Base-by-base conservation (phyloP, 1,139 yeast genomes). In the Pichia kudriavzevii region DNA sequence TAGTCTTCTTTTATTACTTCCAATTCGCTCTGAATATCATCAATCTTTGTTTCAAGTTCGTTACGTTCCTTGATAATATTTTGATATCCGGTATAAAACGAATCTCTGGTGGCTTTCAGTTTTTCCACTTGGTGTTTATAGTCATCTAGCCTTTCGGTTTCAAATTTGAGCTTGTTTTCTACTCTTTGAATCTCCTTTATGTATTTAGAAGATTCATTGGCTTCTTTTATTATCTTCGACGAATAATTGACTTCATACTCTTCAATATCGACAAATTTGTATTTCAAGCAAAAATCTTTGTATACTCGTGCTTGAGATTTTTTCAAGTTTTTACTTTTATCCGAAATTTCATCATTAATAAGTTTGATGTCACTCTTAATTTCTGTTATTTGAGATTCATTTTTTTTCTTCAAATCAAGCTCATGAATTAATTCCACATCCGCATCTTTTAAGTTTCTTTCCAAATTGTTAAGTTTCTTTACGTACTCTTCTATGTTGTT, bases 191-290 rank as follows among this genome's bases (percentile, higher is more conserved):
- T 67, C 25, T 82, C 78, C 39, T 73, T 74, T 22, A 70, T 61
- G 44, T 69, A 73, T 45, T 75, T 76, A 3, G 81, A 64, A 36
- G 79, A 65, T 53, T 81, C 87, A 45, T 73, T 76, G 1, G 81
- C 68, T 38, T 77, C 70, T 28, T 68, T 66, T 50, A 85, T 69
- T 40, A 74, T 52, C 10, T 74, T 60, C 3, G 75, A 63, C 9
- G 91, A 88, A 40, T 80, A 84, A 18, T 72, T 62, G 30, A 61
- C 63, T 53, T 84, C 94, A 52, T 79, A 84, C 30, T 78, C 85
- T 35, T 67, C 65, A 30, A 83, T 74, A 43, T 66, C 61, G 7
- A 49, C 47, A 48, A 82, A 73, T 0, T 74, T 73, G 40, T 77
- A 60, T 36, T 60, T 64, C 2, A 53, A 40, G 41, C 87, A 79